Evolutionary conservation across 2,329 filamentous ascomycete genomes (phyloP).

Genomic region (Aspergillus uvarum): DNA sequence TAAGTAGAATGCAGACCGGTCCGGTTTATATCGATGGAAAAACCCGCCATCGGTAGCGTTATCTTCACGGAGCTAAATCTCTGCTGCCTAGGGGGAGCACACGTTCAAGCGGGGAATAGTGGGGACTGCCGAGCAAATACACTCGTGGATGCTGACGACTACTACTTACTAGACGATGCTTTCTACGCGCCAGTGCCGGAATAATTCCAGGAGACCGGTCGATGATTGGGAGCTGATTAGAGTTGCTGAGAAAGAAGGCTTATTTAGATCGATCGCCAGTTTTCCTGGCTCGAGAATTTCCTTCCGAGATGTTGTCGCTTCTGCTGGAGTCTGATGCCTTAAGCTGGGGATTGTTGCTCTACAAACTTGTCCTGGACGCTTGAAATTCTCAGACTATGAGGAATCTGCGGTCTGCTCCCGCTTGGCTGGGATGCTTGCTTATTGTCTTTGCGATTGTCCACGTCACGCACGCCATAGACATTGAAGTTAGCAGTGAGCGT

Average conservation of each 20-base stretch:
- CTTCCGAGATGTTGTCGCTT: too few species aligned
- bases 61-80: neutral
- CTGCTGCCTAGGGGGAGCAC: neutral
- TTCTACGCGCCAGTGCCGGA: neutral
- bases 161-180: neutral
- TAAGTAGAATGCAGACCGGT: too few species aligned
- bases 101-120: neutral
- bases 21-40: too few species aligned
- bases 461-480: neutral
- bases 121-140: neutral
- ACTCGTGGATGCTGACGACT: neutral
- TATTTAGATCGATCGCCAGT: too few species aligned
- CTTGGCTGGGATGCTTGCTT: neutral
- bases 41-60: too few species aligned
- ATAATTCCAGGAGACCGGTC: neutral
- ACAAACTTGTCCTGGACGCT: too few species aligned
- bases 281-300: too few species aligned
- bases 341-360: too few species aligned
- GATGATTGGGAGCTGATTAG: neutral
- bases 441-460: neutral
- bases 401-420: neutral
- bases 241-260: neutral
- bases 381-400: neutral
- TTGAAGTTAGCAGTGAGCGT: slow-evolving; percentile 6
- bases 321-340: too few species aligned